phyloP scores from a whole-genome alignment of 2,329 filamentous ascomycete genomes.

The Cercospora brassicicola region DNA sequence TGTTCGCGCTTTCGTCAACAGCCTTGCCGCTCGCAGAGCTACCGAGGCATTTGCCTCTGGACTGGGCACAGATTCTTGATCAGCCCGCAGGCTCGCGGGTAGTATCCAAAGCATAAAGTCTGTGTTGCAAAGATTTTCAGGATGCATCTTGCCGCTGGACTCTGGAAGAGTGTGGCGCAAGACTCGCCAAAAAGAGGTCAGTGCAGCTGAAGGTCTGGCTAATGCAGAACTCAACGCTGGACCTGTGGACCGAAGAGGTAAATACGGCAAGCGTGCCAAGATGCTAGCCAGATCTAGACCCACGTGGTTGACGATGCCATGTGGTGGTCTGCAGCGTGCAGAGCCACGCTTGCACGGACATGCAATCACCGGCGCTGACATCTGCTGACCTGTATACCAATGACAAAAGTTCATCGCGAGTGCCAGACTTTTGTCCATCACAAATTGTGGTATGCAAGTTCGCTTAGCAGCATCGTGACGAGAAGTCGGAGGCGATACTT shows the following conservation, averaged over 20 bases:
- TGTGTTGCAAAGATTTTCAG: background rate
- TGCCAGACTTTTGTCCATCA: too few relatives aligned
- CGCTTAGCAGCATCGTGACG: background rate
- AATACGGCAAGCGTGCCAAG: background rate
- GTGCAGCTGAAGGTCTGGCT: background rate
- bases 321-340: background rate
- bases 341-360: background rate
- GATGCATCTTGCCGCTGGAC: background rate
- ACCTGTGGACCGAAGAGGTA: background rate
- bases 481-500: background rate
- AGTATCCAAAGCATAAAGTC: background rate
- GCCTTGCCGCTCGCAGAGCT: background rate
- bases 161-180: background rate
- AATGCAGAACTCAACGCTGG: background rate
- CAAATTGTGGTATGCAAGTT: too few relatives aligned
- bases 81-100: background rate
- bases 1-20: background rate
- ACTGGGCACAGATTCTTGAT: background rate
- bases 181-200: background rate
- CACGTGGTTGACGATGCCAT: background rate
- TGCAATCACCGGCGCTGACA: background rate
- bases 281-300: background rate
- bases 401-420: background rate
- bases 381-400: background rate
- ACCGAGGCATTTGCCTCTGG: background rate